phyloP scores from a whole-genome alignment of 208 protist species.

The Acanthamoeba divionensis region DNA sequence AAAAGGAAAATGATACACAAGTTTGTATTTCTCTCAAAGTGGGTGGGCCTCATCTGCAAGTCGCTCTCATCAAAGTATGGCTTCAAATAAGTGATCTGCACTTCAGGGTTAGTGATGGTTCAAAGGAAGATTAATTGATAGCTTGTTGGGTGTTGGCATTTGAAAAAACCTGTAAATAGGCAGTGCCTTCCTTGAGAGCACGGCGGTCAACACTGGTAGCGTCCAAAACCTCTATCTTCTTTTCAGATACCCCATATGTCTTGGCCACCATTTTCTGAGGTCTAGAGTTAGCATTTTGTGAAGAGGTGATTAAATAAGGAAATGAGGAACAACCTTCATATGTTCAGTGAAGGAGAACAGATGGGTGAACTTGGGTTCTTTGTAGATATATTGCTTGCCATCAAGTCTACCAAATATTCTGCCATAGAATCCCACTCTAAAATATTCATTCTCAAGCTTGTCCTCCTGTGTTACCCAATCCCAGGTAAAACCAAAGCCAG shows the following conservation, averaged over 20 bases:
- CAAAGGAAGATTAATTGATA: no score
- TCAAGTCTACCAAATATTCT: slow-evolving; percentile 58
- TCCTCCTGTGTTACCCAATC: slow-evolving; percentile 1
- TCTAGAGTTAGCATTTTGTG: no score
- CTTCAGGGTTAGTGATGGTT: background rate
- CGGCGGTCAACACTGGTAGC: background rate
- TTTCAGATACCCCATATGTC: slow-evolving; percentile 31
- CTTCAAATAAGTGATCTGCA: slow-evolving; percentile 52
- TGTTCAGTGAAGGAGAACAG: slow-evolving; percentile 62
- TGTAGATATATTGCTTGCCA: slow-evolving; percentile 75
- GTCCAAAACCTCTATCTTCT: slow-evolving; percentile 34
- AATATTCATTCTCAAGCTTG: slow-evolving; percentile 69
- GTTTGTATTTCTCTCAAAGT: slow-evolving; percentile 38
- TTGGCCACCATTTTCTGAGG: background rate
- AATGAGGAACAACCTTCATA: slow-evolving; percentile 10
- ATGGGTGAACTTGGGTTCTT: slow-evolving; percentile 72
- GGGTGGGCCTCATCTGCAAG: background rate
- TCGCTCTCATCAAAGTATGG: background rate
- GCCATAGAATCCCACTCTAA: slow-evolving; percentile 74
- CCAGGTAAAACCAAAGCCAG: background rate
- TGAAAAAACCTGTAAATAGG: background rate
- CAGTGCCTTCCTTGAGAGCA: background rate
- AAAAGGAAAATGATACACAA: background rate
- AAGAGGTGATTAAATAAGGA: no score
- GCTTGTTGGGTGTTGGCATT: background rate